Evolutionary conservation across 2,329 filamentous ascomycete species (phyloP), one percentile per base, ranked within the genome.

Genomic region (Cyanodermella asteris): DNA sequence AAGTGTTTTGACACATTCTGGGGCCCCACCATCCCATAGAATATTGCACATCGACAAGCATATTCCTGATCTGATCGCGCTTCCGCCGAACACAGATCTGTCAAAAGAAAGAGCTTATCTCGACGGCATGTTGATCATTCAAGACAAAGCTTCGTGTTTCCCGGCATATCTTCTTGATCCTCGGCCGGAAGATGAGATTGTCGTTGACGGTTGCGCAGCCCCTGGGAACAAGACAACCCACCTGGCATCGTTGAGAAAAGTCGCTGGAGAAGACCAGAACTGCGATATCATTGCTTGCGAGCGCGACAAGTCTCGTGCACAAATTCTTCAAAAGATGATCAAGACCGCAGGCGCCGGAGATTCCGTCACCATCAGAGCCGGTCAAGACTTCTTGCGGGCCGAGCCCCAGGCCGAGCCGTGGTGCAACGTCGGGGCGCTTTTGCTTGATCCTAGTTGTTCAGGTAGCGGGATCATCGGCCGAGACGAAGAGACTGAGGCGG

Each of bases 141-240:
- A 97, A 45, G 87, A 94, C 42, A 94, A 93, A 47, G 84, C 87
- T 0, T 93, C 82, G 1, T 97, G 87, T 43, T 93, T 97, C 40
- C 87, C 87, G 1, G 87, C 84, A 1, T 87, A 87, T 42, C 56
- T 97, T 3, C 55, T 97, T 0, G 60, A 91, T 25, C 68, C 74
- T 1, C 52, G 51, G 0, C 52, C 65, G 6, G 55, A 64, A 29
- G 64, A 72, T 34, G 78, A 78, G 13, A 69, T 87, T 39, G 56
- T 90, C 6, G 65, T 94, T n/a, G 87, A 97, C 46, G 77, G 77
- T 0, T 94, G 84, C 44, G 78, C 87, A 0, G 87, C 87, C 1
- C 87, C 87, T 2, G 87, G 87, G 5, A 97, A 97, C 47, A 97
- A 97, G 51, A 94, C 87, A 2, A 94, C 84, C 6, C 87, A 94